These are phyloP conservation scores for Pittosporum tobira DNA, from an alignment of 129 eudicot species.

Conservation along the genomic window DNA sequence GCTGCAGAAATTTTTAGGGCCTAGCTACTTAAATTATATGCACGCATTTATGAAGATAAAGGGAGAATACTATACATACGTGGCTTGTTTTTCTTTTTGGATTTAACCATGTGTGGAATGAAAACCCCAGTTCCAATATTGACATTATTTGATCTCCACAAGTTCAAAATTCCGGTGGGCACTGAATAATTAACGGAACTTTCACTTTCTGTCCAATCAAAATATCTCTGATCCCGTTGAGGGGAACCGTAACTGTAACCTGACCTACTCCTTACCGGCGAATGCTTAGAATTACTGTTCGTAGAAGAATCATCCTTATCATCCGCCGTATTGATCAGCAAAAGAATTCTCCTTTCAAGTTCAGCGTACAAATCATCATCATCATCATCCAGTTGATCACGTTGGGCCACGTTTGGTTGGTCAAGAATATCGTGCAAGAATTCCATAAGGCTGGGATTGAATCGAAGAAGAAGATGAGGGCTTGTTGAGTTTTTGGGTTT, in stretches of 20 bases:
- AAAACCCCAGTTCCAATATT: slow-evolving; percentile 76
- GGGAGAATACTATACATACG: slow-evolving; percentile 16
- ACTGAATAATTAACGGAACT: slow-evolving; percentile 18
- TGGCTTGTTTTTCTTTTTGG: slow-evolving; percentile 29
- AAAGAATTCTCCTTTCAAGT: slow-evolving; percentile 46
- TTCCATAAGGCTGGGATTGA: not conserved
- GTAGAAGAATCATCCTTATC: slow-evolving; percentile 11
- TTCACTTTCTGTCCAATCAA: slow-evolving; percentile 44
- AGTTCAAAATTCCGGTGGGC: slow-evolving; percentile 44
- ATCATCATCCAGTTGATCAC: not conserved
- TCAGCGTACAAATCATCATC: slow-evolving; percentile 45
- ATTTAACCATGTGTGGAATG: slow-evolving; percentile 45
- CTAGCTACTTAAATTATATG: too few species aligned
- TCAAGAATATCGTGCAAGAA: not conserved
- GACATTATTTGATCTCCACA: slow-evolving; percentile 43
- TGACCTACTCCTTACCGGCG: not conserved
- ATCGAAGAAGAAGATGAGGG: not conserved
- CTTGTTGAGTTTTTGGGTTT: not conserved
- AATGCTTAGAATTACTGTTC: slow-evolving; percentile 8
- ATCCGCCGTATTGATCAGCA: slow-evolving; percentile 38
- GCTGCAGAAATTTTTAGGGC: too few species aligned
- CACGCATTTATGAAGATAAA: too few species aligned
- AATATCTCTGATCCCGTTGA: slow-evolving; percentile 24
- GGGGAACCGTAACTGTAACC: not conserved
- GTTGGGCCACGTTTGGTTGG: not conserved